Evolutionary conservation across 1,139 yeast genomes (phyloP).

Genomic region (Scheffersomyces lignicola): DNA sequence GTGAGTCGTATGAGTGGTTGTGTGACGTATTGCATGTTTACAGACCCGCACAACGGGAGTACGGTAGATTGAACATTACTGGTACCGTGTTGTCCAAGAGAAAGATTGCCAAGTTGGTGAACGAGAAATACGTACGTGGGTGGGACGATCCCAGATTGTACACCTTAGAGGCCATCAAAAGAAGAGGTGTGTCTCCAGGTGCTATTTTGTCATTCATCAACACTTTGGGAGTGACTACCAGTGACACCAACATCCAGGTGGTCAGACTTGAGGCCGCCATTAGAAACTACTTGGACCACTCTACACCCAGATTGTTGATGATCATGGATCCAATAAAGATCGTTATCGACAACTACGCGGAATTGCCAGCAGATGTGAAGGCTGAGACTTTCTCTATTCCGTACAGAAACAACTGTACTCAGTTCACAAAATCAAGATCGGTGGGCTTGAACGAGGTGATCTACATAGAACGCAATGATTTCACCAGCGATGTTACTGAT

Average conservation of each 20-base stretch:
- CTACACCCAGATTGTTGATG: slow-evolving; percentile 95
- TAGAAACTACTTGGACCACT: slow-evolving; percentile 81
- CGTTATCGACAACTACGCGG: slow-evolving; percentile 68
- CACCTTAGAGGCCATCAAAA: slow-evolving; percentile 90
- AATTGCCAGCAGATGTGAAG: slow-evolving; percentile 37
- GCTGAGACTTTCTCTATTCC: too few relatives aligned
- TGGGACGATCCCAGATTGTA: slow-evolving; percentile 99
- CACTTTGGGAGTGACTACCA: slow-evolving; percentile 94
- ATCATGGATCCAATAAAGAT: slow-evolving; percentile 84
- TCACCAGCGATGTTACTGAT: slow-evolving; percentile 58
- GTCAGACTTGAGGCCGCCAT: slow-evolving; percentile 87
- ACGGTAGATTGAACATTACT: slow-evolving; percentile 91
- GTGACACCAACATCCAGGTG: slow-evolving; percentile 87
- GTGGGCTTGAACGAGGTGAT: slow-evolving; percentile 76
- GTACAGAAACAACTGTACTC: slow-evolving; percentile 76
- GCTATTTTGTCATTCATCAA: slow-evolving; percentile 91
- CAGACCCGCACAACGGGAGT: slow-evolving; percentile 98
- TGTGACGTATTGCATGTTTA: slow-evolving; percentile 94
- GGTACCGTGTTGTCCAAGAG: slow-evolving; percentile 95
- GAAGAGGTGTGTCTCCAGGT: slow-evolving; percentile 99
- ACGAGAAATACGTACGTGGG: slow-evolving; percentile 77
- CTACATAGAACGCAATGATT: slow-evolving; percentile 86
- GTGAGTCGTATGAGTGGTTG: slow-evolving; percentile 98
- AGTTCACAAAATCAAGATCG: slow-evolving; percentile 66
- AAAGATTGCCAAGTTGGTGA: slow-evolving; percentile 90